Percentiles rank a stretch among this genome's conserved stretches.
phyloP scores from a whole-genome alignment of 768 basidiomycete species.

The Leccinum incarnatum region DNA sequence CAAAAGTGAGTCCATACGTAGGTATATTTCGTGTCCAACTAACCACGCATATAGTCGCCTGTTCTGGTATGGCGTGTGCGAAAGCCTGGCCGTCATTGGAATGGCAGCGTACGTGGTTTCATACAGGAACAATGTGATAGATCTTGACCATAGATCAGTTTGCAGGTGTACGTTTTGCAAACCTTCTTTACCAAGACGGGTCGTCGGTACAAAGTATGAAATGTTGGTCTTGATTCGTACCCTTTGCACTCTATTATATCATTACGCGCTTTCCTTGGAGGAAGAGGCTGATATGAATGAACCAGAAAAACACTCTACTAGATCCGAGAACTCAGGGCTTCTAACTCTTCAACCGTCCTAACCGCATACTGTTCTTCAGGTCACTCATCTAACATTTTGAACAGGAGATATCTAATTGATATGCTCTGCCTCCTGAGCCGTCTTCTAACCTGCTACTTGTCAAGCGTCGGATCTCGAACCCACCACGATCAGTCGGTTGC shows the following conservation, averaged over 20 bases:
- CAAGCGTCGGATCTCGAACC: too few species aligned
- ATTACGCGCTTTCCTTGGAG: background rate
- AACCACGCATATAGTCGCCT: slow-evolving; percentile 55
- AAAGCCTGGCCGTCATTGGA: slow-evolving; percentile 71
- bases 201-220: slow-evolving; percentile 81
- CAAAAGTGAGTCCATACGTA: slow-evolving; percentile 55
- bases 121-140: background rate
- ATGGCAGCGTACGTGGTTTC: slow-evolving; percentile 78
- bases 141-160: slow-evolving; percentile 40
- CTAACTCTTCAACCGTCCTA: background rate
- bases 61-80: slow-evolving; percentile 91
- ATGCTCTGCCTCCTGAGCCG: too few species aligned
- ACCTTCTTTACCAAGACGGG: slow-evolving; percentile 97
- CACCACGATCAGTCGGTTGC: too few species aligned
- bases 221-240: slow-evolving; percentile 10
- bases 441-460: too few species aligned
- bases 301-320: background rate
- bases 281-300: background rate
- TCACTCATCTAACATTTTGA: too few species aligned
- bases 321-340: background rate
- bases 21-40: background rate
- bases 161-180: slow-evolving; percentile 90
- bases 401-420: too few species aligned
- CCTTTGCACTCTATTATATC: slow-evolving; percentile 4
- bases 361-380: too few species aligned